Conservation (phyloP, 331 rosid species). For the Quercus tomentella region DNA sequence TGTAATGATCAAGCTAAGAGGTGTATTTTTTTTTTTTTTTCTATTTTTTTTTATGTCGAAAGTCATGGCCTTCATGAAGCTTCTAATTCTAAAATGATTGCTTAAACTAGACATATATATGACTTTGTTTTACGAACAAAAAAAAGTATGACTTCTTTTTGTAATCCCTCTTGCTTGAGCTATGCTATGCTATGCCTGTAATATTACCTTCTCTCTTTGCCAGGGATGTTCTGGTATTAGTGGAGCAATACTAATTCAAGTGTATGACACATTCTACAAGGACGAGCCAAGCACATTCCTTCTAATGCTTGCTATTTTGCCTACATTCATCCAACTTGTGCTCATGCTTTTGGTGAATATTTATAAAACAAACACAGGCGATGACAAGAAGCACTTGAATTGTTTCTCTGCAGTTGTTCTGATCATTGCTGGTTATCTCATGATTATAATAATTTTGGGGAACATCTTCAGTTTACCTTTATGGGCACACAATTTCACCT, state of each 20-base stretch:
- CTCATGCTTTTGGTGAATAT: slow-evolving; percentile 63
- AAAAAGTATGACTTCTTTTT: background rate
- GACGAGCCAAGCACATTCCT: slow-evolving; percentile 62
- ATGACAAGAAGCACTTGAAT: slow-evolving; percentile 63
- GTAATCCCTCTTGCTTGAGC: slow-evolving; percentile 1
- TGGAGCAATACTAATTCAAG: slow-evolving; percentile 79
- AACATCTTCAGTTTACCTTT: slow-evolving; percentile 40
- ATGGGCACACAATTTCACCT: slow-evolving; percentile 39
- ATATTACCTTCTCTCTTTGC: slow-evolving; percentile 7
- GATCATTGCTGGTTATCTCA: slow-evolving; percentile 58
- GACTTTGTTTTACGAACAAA: too few relatives aligned
- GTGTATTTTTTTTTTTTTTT: background rate
- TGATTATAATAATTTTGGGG: slow-evolving; percentile 51
- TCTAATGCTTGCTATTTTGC: slow-evolving; percentile 68
- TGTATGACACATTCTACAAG: slow-evolving; percentile 48
- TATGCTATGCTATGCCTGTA: background rate
- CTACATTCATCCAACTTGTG: slow-evolving; percentile 44
- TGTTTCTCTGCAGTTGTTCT: slow-evolving; percentile 52
- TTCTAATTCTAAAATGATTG: background rate
- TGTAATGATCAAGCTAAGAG: background rate
- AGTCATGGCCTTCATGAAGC: background rate
- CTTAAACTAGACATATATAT: background rate
- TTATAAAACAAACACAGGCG: slow-evolving; percentile 31
- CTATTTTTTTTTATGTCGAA: background rate
- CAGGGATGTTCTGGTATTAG: slow-evolving; percentile 91